Conservation (phyloP, 495 filamentous ascomycete genomes). For the Lineolata rhizophorae region DNA sequence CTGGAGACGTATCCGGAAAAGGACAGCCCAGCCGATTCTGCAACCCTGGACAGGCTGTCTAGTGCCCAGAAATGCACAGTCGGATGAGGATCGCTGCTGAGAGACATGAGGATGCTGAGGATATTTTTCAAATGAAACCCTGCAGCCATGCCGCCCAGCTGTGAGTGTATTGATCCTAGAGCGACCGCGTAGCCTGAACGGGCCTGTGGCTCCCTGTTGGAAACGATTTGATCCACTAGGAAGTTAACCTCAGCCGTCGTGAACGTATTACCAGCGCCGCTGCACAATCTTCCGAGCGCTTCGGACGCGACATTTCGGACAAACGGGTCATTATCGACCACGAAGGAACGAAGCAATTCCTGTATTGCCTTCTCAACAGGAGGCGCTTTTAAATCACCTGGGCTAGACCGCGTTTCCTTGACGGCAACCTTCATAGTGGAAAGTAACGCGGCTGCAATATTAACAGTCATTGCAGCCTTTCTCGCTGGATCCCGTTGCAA, state of each 20-base stretch:
- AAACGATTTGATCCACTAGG: conserved; percentile 83
- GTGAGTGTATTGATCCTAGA: conserved; percentile 78
- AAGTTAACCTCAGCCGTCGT: conserved; percentile 76
- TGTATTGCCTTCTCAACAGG: conserved; percentile 76
- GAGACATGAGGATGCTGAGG: conserved; percentile 78
- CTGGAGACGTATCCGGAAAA: conserved; percentile 79
- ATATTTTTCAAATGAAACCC: conserved; percentile 95
- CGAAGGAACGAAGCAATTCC: conserved; percentile 57
- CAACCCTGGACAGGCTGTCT: conserved; percentile 66
- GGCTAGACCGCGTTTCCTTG: conserved; percentile 48
- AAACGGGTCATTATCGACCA: conserved; percentile 63
- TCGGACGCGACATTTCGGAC: conserved; percentile 70
- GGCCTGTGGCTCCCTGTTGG: conserved; percentile 77
- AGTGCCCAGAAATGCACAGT: conserved; percentile 92
- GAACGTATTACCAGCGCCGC: conserved; percentile 66
- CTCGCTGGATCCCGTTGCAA: conserved; percentile 74
- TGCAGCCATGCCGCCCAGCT: conserved; percentile 94
- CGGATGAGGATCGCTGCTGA: conserved; percentile 90
- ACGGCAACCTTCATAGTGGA: conserved; percentile 63
- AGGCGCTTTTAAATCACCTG: conserved; percentile 49
- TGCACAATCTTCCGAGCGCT: conserved; percentile 77
- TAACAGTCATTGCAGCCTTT: conserved; percentile 75
- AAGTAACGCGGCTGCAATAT: conserved; percentile 64
- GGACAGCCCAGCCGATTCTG: conserved; percentile 79
- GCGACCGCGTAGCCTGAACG: conserved; percentile 88